Evolutionary conservation across 257 asterid species (phyloP).

Genomic region (Solanum phureja): DNA sequence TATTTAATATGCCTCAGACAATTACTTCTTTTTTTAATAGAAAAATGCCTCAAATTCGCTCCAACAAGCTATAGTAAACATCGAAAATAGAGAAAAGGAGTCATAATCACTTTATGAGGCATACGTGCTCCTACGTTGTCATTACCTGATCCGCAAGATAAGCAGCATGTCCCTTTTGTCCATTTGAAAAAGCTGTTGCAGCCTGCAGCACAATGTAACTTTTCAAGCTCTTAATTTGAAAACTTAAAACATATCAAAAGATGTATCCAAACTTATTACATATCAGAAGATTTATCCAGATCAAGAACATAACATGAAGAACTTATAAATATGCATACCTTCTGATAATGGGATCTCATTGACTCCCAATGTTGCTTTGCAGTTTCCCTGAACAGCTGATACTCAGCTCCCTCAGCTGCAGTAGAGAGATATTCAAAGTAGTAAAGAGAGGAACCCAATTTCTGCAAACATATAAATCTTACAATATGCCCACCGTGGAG

Average conservation of each 20-base stretch:
- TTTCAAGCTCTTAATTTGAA: slow-evolving; percentile 8
- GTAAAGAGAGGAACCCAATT: slow-evolving; percentile 4
- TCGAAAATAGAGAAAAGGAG: not conserved
- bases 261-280: not conserved
- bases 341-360: slow-evolving; percentile 71
- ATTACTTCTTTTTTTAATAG: not conserved
- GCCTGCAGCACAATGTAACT: slow-evolving; percentile 48
- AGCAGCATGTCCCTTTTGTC: slow-evolving; percentile 68
- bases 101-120: not conserved
- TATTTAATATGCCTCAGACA: not conserved
- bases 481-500: not conserved
- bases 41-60: not conserved
- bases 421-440: slow-evolving; percentile 12
- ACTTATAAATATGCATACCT: slow-evolving; percentile 27
- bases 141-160: slow-evolving; percentile 78
- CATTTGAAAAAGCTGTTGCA: slow-evolving; percentile 73
- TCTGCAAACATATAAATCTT: not conserved
- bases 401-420: slow-evolving; percentile 81
- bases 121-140: not conserved
- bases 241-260: not conserved
- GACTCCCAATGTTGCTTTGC: slow-evolving; percentile 80
- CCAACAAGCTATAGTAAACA: not conserved
- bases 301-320: not conserved
- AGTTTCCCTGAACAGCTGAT: slow-evolving; percentile 55
- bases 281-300: not conserved